Percentiles rank a stretch among this genome's conserved stretches.
Conservation (phyloP, 306 rosid genomes). For the Aeschynomene evenia region DNA sequence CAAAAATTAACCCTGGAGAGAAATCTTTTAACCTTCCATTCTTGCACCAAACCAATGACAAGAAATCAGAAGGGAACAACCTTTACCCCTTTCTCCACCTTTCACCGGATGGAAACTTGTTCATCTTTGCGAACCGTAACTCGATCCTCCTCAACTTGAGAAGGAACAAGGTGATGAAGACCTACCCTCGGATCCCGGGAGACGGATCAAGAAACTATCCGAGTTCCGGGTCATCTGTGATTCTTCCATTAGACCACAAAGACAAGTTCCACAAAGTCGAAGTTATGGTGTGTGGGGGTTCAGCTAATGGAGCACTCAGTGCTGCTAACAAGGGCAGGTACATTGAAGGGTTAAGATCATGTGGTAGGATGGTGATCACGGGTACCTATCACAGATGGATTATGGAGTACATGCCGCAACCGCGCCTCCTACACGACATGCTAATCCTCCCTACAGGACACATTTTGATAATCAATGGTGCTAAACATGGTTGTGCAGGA, state of each 20-base stretch:
- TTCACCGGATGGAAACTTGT: constrained; percentile 68
- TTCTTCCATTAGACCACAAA: constrained; percentile 70
- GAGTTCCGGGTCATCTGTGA: constrained; percentile 71
- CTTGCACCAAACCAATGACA: constrained; percentile 50
- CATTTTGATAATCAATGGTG: constrained; percentile 75
- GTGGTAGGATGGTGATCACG: constrained; percentile 85
- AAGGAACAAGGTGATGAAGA: constrained; percentile 54
- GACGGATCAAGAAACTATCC: constrained; percentile 73
- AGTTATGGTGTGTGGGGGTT: constrained; percentile 83
- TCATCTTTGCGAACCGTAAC: constrained; percentile 72
- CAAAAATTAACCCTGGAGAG: constrained; percentile 41
- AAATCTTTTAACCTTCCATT: constrained; percentile 57
- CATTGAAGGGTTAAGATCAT: constrained; percentile 57
- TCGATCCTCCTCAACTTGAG: constrained; percentile 60
- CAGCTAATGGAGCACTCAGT: constrained; percentile 57
- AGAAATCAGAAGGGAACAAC: constrained; percentile 47
- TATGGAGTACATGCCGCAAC: constrained; percentile 79
- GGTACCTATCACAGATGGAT: constrained; percentile 58
- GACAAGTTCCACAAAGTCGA: constrained; percentile 51
- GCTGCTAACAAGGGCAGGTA: constrained; percentile 44
- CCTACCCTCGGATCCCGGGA: constrained; percentile 72
- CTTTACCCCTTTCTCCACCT: constrained; percentile 85
- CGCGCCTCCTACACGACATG: constrained; percentile 77
- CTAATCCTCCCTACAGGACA: constrained; percentile 67
- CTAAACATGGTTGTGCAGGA: constrained; percentile 60